Conservation (phyloP, 306 rosid species). For the Neltuma alba region DNA sequence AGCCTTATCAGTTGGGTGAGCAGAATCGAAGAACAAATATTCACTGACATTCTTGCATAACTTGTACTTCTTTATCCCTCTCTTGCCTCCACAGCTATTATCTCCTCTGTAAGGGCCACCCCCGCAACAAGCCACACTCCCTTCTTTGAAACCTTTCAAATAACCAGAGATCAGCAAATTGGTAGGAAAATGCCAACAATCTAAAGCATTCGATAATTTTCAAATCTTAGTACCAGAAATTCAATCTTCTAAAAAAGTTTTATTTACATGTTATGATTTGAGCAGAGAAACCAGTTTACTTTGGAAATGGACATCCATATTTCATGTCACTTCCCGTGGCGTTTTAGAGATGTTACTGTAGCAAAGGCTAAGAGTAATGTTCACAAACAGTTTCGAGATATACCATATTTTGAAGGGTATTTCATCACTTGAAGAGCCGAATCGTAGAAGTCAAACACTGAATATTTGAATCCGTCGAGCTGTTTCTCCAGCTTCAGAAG, state of each 20-base stretch:
- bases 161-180: neutral
- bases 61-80: slow-evolving; percentile 35
- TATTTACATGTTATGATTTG: neutral
- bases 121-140: slow-evolving; percentile 53
- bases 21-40: slow-evolving; percentile 51
- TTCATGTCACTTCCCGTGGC: neutral
- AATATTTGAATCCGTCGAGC: slow-evolving; percentile 53
- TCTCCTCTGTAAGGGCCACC: slow-evolving; percentile 51
- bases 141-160: slow-evolving; percentile 50
- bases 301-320: neutral
- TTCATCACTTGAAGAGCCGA: slow-evolving; percentile 10
- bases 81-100: slow-evolving; percentile 53
- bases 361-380: neutral
- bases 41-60: slow-evolving; percentile 43
- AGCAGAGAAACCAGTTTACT: neutral
- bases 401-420: slow-evolving; percentile 46
- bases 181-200: slow-evolving; percentile 6
- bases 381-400: neutral
- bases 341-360: neutral
- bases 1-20: slow-evolving; percentile 48
- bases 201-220: neutral
- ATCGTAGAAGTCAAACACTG: slow-evolving; percentile 36
- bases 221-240: neutral
- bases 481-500: slow-evolving; percentile 27
- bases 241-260: neutral